Evolutionary conservation across 1,284 basidiomycete genomes (phyloP).

Genomic region (Tranzscheliella williamsii): DNA sequence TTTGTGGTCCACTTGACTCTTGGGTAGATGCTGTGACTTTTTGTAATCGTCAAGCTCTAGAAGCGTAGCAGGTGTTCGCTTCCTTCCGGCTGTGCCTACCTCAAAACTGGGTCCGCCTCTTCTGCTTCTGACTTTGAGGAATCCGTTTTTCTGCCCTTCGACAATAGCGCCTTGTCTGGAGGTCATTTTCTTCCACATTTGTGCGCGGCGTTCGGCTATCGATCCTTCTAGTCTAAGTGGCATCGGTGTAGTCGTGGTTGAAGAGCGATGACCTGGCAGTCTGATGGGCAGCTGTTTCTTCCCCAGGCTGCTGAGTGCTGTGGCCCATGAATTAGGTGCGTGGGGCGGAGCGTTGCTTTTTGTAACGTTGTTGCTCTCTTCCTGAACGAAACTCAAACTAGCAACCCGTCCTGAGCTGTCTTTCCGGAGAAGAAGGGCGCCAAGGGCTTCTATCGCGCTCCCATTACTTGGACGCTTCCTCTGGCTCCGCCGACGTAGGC

Average conservation of each 20-base stretch:
- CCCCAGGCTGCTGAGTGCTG: conserved; percentile 8
- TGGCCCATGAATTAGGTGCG: conserved; percentile 23
- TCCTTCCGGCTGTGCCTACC: conserved; percentile 13
- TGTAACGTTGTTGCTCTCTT: neutral
- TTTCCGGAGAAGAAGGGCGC: conserved; percentile 46
- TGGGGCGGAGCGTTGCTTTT: neutral
- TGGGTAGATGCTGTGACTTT: neutral
- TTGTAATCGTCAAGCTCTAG: conserved; percentile 11
- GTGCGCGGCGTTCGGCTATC: conserved; percentile 47
- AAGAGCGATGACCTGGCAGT: conserved; percentile 1
- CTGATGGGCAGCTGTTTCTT: conserved; percentile 9
- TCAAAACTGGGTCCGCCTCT: conserved; percentile 32
- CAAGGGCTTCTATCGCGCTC: conserved; percentile 55
- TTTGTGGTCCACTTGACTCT: neutral
- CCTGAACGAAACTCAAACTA: conserved; percentile 34
- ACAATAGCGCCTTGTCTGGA: conserved; percentile 23
- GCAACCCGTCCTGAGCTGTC: conserved; percentile 47
- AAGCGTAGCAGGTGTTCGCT: conserved; percentile 12
- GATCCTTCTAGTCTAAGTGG: conserved; percentile 2
- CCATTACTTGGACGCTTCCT: conserved; percentile 43
- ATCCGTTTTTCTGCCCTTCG: conserved; percentile 14
- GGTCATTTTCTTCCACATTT: conserved; percentile 23
- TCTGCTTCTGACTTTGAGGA: conserved; percentile 18
- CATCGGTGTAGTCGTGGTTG: neutral
- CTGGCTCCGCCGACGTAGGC: conserved; percentile 2